Conservation (phyloP, 1,284 basidiomycete species). For the Boletus sp. region DNA sequence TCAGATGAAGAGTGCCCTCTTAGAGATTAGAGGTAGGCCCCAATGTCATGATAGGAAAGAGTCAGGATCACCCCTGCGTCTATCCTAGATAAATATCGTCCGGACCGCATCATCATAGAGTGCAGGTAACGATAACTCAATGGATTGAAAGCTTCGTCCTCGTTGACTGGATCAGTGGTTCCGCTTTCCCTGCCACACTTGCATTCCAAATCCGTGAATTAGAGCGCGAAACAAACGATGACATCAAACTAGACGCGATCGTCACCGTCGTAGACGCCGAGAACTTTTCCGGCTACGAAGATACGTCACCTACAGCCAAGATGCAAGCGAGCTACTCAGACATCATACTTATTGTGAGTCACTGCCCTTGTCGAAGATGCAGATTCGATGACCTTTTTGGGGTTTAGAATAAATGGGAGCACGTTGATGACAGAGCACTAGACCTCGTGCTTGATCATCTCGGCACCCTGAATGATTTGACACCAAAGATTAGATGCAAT, state of each 20-base stretch:
- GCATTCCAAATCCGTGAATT: slow-evolving; percentile 90
- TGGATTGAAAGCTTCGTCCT: background rate
- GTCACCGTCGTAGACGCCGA: slow-evolving; percentile 88
- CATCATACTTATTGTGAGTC: slow-evolving; percentile 73
- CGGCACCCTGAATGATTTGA: slow-evolving; percentile 84
- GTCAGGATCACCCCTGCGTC: background rate
- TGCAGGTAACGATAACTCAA: slow-evolving; percentile 65
- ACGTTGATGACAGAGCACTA: slow-evolving; percentile 70
- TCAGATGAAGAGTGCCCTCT: slow-evolving; percentile 83
- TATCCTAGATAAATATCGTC: slow-evolving; percentile 66
- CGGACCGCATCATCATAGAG: slow-evolving; percentile 90
- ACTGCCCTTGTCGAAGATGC: slow-evolving; percentile 8
- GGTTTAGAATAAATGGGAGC: slow-evolving; percentile 82
- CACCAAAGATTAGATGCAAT: slow-evolving; percentile 77
- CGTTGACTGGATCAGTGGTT: slow-evolving; percentile 54
- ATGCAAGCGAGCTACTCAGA: slow-evolving; percentile 96
- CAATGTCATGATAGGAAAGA: background rate
- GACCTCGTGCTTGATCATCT: slow-evolving; percentile 84
- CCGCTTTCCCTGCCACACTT: slow-evolving; percentile 86
- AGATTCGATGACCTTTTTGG: slow-evolving; percentile 5
- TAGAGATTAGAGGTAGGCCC: slow-evolving; percentile 77
- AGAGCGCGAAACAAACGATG: slow-evolving; percentile 70
- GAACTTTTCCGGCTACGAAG: slow-evolving; percentile 89
- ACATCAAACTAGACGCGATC: slow-evolving; percentile 83
- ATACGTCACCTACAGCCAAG: slow-evolving; percentile 82